These are phyloP conservation scores for Fusarium heterosporum DNA, from an alignment of 2,329 filamentous ascomycete genomes.

Conservation along the genomic window DNA sequence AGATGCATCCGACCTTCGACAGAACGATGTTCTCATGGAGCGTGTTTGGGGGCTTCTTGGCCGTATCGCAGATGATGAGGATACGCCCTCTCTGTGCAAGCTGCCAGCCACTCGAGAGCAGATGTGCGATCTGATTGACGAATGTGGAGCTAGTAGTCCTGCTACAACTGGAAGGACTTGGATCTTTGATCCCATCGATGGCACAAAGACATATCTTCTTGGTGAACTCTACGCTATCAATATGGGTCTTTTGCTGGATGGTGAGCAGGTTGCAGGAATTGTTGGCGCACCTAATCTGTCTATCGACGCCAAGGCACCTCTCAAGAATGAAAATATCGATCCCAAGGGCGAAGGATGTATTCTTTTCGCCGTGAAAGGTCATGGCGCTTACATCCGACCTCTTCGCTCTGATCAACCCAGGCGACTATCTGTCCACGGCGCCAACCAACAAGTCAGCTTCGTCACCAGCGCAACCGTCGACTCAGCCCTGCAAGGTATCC, in stretches of 20 bases:
- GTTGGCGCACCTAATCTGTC: constrained; percentile 63
- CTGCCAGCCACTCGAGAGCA: constrained; percentile 56
- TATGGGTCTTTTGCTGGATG: constrained; percentile 63
- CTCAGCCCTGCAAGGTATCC: constrained; percentile 61
- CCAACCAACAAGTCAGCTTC: constrained; percentile 52
- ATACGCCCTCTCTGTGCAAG: constrained; percentile 43
- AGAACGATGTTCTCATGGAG: constrained; percentile 56
- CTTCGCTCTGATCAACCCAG: constrained; percentile 49
- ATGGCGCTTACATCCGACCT: constrained; percentile 62
- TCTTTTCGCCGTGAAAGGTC: constrained; percentile 61
- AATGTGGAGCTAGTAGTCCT: constrained; percentile 58
- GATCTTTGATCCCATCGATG: constrained; percentile 72
- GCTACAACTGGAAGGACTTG: constrained; percentile 59
- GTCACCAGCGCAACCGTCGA: constrained; percentile 62
- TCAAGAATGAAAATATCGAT: constrained; percentile 60
- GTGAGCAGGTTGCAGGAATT: constrained; percentile 61
- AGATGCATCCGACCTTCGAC: constrained; percentile 60
- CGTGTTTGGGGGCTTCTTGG: constrained; percentile 62
- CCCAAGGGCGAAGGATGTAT: constrained; percentile 60
- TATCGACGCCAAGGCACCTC: constrained; percentile 52
- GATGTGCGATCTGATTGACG: constrained; percentile 66
- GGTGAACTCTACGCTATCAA: constrained; percentile 69
- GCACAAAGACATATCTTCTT: constrained; percentile 67
- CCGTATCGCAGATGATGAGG: constrained; percentile 45
- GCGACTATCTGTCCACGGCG: constrained; percentile 50